Percentiles rank a stretch among this genome's conserved stretches.
phyloP scores from a whole-genome alignment of 2,329 filamentous ascomycete genomes.

The Pestalotiopsis sp. region DNA sequence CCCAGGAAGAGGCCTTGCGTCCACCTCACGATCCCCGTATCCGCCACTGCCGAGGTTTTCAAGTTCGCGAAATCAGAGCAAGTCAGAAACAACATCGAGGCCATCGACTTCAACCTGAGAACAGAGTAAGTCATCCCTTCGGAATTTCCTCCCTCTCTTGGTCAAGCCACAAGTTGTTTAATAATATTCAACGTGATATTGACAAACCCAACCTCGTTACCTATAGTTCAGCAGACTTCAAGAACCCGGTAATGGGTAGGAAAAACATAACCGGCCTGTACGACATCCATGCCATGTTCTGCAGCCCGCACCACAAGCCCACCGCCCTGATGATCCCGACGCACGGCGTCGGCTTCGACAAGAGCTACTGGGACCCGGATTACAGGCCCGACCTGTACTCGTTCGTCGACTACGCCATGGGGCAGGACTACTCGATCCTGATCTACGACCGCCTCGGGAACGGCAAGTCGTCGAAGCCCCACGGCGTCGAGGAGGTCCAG shows the following conservation, averaged over 20 bases:
- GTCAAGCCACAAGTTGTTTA: too few relatives aligned
- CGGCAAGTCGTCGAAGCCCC: constrained; percentile 34
- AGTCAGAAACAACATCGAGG: too few relatives aligned
- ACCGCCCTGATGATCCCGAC: constrained; percentile 34
- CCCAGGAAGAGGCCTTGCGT: background rate
- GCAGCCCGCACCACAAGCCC: constrained; percentile 18
- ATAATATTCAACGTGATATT: too few relatives aligned
- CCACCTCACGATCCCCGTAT: background rate
- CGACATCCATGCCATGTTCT: constrained; percentile 22
- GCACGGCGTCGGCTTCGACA: constrained; percentile 13
- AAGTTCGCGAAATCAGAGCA: background rate
- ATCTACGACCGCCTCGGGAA: constrained; percentile 39
- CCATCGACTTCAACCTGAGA: too few relatives aligned
- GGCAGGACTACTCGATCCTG: constrained; percentile 37
- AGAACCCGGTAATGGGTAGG: background rate
- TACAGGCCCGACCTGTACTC: constrained; percentile 28
- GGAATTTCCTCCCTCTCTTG: too few relatives aligned
- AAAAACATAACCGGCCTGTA: background rate
- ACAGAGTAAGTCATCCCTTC: too few relatives aligned
- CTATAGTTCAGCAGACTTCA: too few relatives aligned
- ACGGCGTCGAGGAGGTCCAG: constrained; percentile 40
- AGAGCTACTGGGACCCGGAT: constrained; percentile 13
- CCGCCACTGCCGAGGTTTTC: background rate
- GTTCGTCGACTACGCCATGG: constrained; percentile 35
- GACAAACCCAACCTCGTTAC: too few relatives aligned